phyloP scores from a whole-genome alignment of 257 asterid genomes.

The Henckelia pumila region DNA sequence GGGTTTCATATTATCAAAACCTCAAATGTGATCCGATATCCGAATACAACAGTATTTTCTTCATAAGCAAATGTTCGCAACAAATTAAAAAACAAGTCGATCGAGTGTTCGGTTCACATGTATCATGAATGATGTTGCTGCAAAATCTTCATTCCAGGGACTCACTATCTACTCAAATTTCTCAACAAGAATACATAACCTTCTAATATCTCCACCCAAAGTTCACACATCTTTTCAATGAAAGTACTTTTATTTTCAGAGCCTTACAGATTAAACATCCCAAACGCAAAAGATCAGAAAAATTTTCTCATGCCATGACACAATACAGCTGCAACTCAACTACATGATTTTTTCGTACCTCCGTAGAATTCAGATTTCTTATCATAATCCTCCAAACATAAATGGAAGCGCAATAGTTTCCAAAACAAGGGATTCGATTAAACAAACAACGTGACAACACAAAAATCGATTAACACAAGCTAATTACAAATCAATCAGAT shows the following conservation, averaged over 20 bases:
- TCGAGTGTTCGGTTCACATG: not conserved
- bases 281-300: not conserved
- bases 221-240: not conserved
- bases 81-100: not conserved
- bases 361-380: not conserved
- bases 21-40: not conserved
- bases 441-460: not conserved
- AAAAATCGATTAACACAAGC: not conserved
- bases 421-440: not conserved
- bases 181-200: not conserved
- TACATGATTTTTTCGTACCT: not conserved
- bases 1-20: not conserved
- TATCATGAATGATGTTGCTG: not conserved
- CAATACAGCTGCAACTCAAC: not conserved
- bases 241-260: not conserved
- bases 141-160: not conserved
- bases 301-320: not conserved
- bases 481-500: not conserved
- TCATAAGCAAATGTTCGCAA: not conserved
- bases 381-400: not conserved
- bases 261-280: not conserved
- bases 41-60: not conserved
- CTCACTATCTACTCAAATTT: not conserved
- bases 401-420: not conserved
- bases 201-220: not conserved